Evolutionary conservation across 2,329 filamentous ascomycete species (phyloP).

Genomic region (Diplodia corticola): DNA sequence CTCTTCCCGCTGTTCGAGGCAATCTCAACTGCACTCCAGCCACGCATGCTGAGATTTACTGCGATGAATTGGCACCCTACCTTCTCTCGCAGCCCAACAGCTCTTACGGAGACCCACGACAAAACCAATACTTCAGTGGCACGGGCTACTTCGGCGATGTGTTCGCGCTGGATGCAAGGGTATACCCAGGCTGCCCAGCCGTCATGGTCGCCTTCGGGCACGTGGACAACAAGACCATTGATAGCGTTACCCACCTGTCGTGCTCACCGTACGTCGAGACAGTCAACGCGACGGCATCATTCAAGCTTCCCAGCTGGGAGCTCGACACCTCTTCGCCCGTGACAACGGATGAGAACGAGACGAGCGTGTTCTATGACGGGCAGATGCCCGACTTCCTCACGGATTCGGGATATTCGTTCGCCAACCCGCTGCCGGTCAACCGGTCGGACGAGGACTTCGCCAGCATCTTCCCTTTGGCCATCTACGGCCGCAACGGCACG

Average conservation of each 20-base stretch:
- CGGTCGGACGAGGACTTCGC: background rate
- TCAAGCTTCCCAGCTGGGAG: background rate
- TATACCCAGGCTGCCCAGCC: background rate
- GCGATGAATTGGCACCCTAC: too few relatives aligned
- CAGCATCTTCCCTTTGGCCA: background rate
- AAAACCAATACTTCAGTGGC: background rate
- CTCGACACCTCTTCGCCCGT: too few relatives aligned
- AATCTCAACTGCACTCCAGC: too few relatives aligned
- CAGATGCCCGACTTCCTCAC: too few relatives aligned
- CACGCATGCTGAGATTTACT: too few relatives aligned
- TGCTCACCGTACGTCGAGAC: slow-evolving; percentile 2
- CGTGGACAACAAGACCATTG: background rate
- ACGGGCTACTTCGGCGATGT: background rate
- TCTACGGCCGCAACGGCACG: background rate
- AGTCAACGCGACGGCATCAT: background rate
- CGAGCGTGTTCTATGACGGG: too few relatives aligned
- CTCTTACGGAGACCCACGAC: too few relatives aligned
- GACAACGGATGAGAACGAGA: too few relatives aligned
- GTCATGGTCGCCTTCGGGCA: background rate
- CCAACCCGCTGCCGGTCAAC: background rate
- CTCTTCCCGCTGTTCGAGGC: too few relatives aligned
- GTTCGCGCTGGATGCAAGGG: background rate
- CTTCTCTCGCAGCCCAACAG: too few relatives aligned
- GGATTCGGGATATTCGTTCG: too few relatives aligned
- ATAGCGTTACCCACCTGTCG: background rate